These are phyloP conservation scores for Curvularia sp. DNA, from an alignment of 2,329 filamentous ascomycete genomes.

Conservation along the genomic window DNA sequence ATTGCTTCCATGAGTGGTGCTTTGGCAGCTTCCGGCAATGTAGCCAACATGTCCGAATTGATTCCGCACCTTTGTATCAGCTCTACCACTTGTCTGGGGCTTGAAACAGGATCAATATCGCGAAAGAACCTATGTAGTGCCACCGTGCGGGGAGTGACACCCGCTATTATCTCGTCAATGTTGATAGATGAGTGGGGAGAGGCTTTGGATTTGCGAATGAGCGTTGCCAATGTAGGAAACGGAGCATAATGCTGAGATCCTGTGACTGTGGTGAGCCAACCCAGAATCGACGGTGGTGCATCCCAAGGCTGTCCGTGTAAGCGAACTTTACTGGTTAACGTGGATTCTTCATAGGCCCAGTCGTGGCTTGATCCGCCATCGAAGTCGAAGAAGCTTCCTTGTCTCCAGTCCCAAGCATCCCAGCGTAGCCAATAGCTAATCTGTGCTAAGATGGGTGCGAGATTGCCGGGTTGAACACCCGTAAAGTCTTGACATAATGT, in stretches of 20 bases:
- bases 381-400: slow-evolving; percentile 64
- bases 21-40: slow-evolving; percentile 83
- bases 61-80: slow-evolving; percentile 75
- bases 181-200: slow-evolving; percentile 49
- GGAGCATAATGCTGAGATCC: slow-evolving; percentile 39
- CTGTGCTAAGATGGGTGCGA: slow-evolving; percentile 81
- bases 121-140: slow-evolving; percentile 74
- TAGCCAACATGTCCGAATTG: slow-evolving; percentile 72
- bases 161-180: slow-evolving; percentile 44
- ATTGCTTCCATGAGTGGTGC: slow-evolving; percentile 84
- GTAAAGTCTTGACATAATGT: slow-evolving; percentile 61
- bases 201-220: slow-evolving; percentile 47
- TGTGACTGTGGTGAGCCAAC: slow-evolving; percentile 53
- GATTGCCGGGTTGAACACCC: slow-evolving; percentile 54
- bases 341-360: slow-evolving; percentile 64
- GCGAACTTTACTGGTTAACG: slow-evolving; percentile 34
- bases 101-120: slow-evolving; percentile 45
- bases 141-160: slow-evolving; percentile 61
- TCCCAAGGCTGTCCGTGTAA: slow-evolving; percentile 47
- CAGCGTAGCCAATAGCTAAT: slow-evolving; percentile 84
- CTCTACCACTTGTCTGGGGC: slow-evolving; percentile 71
- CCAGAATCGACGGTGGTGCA: slow-evolving; percentile 65
- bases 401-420: slow-evolving; percentile 63
- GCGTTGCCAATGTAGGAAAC: slow-evolving; percentile 49
- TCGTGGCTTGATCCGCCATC: slow-evolving; percentile 64